These are phyloP conservation scores for Colletotrichum tropicale DNA, from an alignment of 2,329 filamentous ascomycete genomes.

Conservation along the genomic window DNA sequence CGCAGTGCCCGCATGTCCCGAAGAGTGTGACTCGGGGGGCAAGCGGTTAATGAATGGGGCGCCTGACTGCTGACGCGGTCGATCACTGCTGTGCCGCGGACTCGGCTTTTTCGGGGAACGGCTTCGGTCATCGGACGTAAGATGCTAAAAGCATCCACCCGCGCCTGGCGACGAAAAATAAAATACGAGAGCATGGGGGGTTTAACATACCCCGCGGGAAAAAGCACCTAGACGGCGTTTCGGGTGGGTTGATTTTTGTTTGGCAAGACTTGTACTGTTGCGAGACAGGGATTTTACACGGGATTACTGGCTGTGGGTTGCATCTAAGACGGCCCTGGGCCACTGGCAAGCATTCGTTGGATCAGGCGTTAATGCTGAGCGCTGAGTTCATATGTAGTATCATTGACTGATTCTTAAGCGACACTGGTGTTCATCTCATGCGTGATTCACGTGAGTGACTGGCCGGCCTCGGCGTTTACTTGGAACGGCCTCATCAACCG, in stretches of 20 bases:
- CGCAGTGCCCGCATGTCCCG: neutral
- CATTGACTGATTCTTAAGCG: neutral
- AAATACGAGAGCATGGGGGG: neutral
- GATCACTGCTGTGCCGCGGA: neutral
- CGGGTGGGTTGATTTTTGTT: neutral
- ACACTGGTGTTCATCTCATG: neutral
- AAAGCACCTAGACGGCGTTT: slow-evolving; percentile 14
- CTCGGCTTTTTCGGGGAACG: slow-evolving; percentile 3
- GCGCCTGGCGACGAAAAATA: neutral
- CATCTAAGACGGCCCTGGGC: neutral
- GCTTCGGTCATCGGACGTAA: slow-evolving; percentile 15
- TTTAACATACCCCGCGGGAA: neutral
- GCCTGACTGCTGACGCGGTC: slow-evolving; percentile 4
- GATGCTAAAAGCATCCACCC: neutral
- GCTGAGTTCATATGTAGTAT: neutral
- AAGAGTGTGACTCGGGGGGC: neutral
- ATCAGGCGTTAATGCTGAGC: neutral
- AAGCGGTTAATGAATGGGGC: neutral
- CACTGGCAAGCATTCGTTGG: neutral
- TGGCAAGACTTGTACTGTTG: neutral
- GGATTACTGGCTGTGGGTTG: neutral
- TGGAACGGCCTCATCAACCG: neutral
- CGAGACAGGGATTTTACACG: neutral
- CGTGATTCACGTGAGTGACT: neutral
- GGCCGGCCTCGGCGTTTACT: neutral